Evolutionary conservation across 2,329 filamentous ascomycete species (phyloP).

Genomic region (Fusarium circinatum): DNA sequence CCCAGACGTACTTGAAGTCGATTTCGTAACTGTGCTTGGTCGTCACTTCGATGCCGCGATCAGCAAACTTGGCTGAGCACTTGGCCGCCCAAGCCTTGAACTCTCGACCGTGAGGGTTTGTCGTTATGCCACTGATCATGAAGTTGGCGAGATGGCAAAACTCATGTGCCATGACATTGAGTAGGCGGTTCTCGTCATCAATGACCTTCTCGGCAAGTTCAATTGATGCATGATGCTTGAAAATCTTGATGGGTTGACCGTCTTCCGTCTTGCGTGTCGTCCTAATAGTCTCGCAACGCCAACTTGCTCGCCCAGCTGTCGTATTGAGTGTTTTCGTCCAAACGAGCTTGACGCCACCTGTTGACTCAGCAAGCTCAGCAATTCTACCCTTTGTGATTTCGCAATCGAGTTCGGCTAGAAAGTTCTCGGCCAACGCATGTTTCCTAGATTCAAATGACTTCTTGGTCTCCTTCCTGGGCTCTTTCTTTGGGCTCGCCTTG

Average conservation of each 20-base stretch:
- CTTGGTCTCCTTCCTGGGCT: conserved; percentile 54
- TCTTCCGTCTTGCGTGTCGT: conserved; percentile 44
- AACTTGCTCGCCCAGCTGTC: conserved; percentile 80
- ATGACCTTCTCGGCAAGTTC: conserved; percentile 92
- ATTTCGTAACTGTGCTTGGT: conserved; percentile 93
- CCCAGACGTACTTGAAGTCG: conserved; percentile 92
- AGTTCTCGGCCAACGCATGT: conserved; percentile 68
- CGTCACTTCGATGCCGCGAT: conserved; percentile 78
- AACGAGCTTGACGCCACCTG: conserved; percentile 75
- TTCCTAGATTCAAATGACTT: conserved; percentile 73
- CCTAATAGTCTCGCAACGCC: conserved; percentile 69
- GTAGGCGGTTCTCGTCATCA: conserved; percentile 76
- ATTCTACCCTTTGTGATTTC: conserved; percentile 71
- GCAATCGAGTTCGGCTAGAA: conserved; percentile 75
- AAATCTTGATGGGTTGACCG: conserved; percentile 42
- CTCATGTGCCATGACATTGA: conserved; percentile 95
- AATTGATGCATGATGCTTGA: conserved; percentile 77
- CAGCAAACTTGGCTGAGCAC: conserved; percentile 65
- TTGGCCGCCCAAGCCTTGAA: conserved; percentile 80
- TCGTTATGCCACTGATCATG: conserved; percentile 80
- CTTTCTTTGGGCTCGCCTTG: conserved; percentile 50
- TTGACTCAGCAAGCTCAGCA: conserved; percentile 64
- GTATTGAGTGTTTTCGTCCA: conserved; percentile 85
- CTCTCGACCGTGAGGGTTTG: conserved; percentile 82
- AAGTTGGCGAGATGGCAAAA: conserved; percentile 96